Base-by-base conservation (phyloP, 176 grass and related monocot species). In the Musa troglodytarum region DNA sequence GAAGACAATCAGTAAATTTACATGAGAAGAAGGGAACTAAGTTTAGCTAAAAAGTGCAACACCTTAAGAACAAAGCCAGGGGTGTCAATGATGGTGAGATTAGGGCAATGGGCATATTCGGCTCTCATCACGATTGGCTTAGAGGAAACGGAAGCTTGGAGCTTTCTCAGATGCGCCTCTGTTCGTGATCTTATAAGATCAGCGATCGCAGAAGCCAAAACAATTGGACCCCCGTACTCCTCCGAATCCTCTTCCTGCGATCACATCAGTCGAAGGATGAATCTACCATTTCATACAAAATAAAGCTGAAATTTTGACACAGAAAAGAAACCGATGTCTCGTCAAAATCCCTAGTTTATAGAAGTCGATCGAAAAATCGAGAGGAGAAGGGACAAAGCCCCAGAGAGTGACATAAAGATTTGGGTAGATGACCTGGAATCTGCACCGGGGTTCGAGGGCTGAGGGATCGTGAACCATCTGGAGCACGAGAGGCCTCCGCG, bases 1-100 rank as follows among this genome's bases (percentile, higher is more conserved):
- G 22, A 26, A 6, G 16, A 25, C 49, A 69, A 80, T 73, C 72
- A 77, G 78, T 55, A 74, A 64, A n/a, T 61, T 69, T 57, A 22
- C 0, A 25, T 50, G 54, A 56, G 19, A 29, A 11, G 12, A 19
- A 61, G 24, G 12, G 12, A 16, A 7, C 25, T 28, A 52, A 69
- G 8, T 15, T 68, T 14, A 52, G 11, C 21, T 20, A 58, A 19
- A 29, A 43, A 50, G n/a, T 53, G 43, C 2, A 74, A 17, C 14
- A 87, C 96, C 91, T 99, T 99, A 73, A 99, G 87, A 76, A 99
- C 88, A 54, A 99, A 99, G 62, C 96, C 96, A 77, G 96, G 96
- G 64, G 91, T 99, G 71, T 99, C 95, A 51, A 99, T 99, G 75
- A 99, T 99, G 78, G 96, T 99, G 77, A 95, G 96, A 64, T 99